phyloP scores from a whole-genome alignment of 2,329 filamentous ascomycete genomes.

The Ceratocystis lukuohia region DNA sequence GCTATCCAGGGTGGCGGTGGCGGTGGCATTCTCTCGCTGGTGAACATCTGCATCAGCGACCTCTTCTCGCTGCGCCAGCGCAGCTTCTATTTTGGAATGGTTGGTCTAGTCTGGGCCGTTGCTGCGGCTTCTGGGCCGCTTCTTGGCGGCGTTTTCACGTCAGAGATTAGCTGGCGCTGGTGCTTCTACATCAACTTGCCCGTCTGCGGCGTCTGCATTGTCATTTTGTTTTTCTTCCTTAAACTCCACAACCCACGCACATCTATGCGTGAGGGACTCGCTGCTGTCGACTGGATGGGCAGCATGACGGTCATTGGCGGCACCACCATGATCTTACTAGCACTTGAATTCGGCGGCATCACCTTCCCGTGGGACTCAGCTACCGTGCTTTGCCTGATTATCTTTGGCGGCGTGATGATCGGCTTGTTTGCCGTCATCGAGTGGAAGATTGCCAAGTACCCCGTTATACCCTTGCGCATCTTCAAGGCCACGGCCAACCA shows the following conservation, averaged over 20 bases:
- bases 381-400: constrained; percentile 61
- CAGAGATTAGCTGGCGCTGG: constrained; percentile 53
- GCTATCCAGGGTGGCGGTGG: constrained; percentile 45
- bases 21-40: constrained; percentile 44
- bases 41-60: constrained; percentile 46
- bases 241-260: constrained; percentile 57
- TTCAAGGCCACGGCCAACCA: constrained; percentile 55
- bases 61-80: constrained; percentile 39
- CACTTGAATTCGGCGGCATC: constrained; percentile 72
- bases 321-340: constrained; percentile 75
- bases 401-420: constrained; percentile 55
- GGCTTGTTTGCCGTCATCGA: constrained; percentile 60
- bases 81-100: constrained; percentile 39
- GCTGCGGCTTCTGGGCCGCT: constrained; percentile 53
- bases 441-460: constrained; percentile 58
- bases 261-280: constrained; percentile 45
- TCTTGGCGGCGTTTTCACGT: constrained; percentile 54
- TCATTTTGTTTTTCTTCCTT: constrained; percentile 46
- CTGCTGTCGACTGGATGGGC: constrained; percentile 48
- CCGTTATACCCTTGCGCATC: constrained; percentile 61
- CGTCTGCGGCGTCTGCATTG: constrained; percentile 34
- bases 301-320: constrained; percentile 54
- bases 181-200: constrained; percentile 54
- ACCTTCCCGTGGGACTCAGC: constrained; percentile 61
- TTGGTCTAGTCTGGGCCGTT: constrained; percentile 49